phyloP scores from a whole-genome alignment of 2,329 filamentous ascomycete genomes.

The Lojkania enalia region DNA sequence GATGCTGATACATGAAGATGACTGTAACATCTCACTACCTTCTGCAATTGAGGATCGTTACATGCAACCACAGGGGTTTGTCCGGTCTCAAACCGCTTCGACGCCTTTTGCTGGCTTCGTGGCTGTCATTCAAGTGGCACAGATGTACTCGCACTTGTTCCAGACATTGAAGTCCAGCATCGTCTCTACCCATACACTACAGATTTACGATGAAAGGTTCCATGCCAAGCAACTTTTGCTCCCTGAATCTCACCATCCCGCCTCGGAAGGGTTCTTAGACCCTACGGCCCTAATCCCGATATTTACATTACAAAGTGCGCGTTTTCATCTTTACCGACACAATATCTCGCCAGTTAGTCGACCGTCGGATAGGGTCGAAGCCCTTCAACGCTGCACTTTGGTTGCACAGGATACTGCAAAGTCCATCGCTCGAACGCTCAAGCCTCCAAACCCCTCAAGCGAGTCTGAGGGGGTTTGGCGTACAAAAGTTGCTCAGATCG shows the following conservation, averaged over 20 bases:
- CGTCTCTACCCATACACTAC: conserved; percentile 68
- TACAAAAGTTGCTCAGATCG: conserved; percentile 64
- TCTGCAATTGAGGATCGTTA: conserved; percentile 80
- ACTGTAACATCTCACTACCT: conserved; percentile 83
- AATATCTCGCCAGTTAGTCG: conserved; percentile 78
- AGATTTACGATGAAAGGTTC: conserved; percentile 83
- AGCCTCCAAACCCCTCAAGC: conserved; percentile 38
- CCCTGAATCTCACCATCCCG: conserved; percentile 71
- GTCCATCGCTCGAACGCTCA: conserved; percentile 70
- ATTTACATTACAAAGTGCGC: conserved; percentile 77
- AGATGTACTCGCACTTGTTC: conserved; percentile 73
- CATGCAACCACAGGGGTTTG: conserved; percentile 59
- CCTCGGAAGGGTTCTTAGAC: conserved; percentile 69
- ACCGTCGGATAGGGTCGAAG: conserved; percentile 65
- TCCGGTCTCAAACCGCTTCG: conserved; percentile 42
- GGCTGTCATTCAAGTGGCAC: conserved; percentile 78
- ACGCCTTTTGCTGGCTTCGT: conserved; percentile 69
- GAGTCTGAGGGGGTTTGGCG: conserved; percentile 50
- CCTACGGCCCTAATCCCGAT: conserved; percentile 75
- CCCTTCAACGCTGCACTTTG: conserved; percentile 75
- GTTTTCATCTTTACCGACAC: conserved; percentile 85
- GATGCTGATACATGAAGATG: conserved; percentile 79
- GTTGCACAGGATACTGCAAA: conserved; percentile 78
- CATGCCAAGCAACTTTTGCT: conserved; percentile 73
- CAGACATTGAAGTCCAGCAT: conserved; percentile 67